Percentiles rank a stretch among this genome's conserved stretches.
These are phyloP conservation scores for Geotrichum armillariae DNA, from an alignment of 1,139 yeast genomes.

Conservation along the genomic window DNA sequence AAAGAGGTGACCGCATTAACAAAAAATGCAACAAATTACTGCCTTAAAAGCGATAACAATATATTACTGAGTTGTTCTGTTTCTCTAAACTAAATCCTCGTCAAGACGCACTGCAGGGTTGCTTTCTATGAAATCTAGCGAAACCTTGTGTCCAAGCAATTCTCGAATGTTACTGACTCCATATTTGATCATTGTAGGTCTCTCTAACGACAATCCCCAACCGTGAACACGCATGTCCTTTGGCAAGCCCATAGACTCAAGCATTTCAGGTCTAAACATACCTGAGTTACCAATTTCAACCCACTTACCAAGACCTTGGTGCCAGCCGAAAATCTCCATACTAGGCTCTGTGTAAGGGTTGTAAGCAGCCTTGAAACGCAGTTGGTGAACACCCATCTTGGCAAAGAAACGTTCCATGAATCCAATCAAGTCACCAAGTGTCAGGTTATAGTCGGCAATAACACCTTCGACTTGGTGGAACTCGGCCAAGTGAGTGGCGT, in stretches of 20 bases:
- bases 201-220: constrained; percentile 95
- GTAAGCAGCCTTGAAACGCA: constrained; percentile 97
- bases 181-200: constrained; percentile 99
- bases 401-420: constrained; percentile 97
- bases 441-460: constrained; percentile 91
- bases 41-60: no score
- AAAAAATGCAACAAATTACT: no score
- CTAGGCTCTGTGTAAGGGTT: constrained; percentile 99
- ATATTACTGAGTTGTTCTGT: no score
- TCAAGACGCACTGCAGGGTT: constrained; percentile 98
- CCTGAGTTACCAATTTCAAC: constrained; percentile 99
- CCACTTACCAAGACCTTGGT: constrained; percentile 92
- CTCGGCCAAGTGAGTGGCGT: constrained; percentile 99
- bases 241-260: constrained; percentile 97
- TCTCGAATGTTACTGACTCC: constrained; percentile 95
- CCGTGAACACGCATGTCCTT: constrained; percentile 92
- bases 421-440: constrained; percentile 94
- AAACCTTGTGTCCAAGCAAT: constrained; percentile 90
- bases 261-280: constrained; percentile 99
- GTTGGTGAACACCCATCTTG: constrained; percentile 94
- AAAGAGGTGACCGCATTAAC: not conserved
- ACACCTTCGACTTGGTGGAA: constrained; percentile 99
- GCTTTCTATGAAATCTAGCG: constrained; percentile 87
- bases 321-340: constrained; percentile 96
- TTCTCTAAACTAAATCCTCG: constrained; percentile 46